These are phyloP conservation scores for Moricandia arvensis DNA, from an alignment of 345 rosid species.

Conservation along the genomic window DNA sequence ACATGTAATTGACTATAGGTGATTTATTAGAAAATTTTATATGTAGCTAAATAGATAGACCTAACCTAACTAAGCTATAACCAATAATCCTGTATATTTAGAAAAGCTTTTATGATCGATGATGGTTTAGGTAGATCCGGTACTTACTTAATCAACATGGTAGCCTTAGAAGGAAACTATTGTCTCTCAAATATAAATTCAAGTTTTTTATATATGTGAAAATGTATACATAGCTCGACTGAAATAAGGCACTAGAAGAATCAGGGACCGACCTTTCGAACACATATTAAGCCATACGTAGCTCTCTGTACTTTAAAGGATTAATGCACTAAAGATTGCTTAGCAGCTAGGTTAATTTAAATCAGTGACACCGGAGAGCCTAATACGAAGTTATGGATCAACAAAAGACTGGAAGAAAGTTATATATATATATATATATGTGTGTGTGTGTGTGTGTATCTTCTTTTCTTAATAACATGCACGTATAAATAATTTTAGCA, in stretches of 20 bases:
- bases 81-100: slow-evolving; percentile 13
- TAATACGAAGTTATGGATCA: background rate
- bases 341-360: background rate
- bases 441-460: no score
- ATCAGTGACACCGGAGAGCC: background rate
- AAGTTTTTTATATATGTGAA: background rate
- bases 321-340: background rate
- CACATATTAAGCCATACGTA: background rate
- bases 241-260: background rate
- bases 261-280: background rate
- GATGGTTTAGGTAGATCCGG: slow-evolving; percentile 16
- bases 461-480: background rate
- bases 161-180: background rate
- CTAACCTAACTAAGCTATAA: slow-evolving; percentile 11
- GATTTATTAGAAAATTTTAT: background rate
- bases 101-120: slow-evolving; percentile 17
- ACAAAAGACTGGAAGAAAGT: background rate
- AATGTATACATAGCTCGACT: background rate
- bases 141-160: slow-evolving; percentile 1
- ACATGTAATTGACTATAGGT: background rate
- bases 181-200: background rate
- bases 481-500: background rate
- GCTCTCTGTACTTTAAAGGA: background rate
- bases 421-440: no score
- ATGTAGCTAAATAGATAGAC: slow-evolving; percentile 13